phyloP scores from a whole-genome alignment of 2,329 filamentous ascomycete species.

The Aquanectria penicillioides region DNA sequence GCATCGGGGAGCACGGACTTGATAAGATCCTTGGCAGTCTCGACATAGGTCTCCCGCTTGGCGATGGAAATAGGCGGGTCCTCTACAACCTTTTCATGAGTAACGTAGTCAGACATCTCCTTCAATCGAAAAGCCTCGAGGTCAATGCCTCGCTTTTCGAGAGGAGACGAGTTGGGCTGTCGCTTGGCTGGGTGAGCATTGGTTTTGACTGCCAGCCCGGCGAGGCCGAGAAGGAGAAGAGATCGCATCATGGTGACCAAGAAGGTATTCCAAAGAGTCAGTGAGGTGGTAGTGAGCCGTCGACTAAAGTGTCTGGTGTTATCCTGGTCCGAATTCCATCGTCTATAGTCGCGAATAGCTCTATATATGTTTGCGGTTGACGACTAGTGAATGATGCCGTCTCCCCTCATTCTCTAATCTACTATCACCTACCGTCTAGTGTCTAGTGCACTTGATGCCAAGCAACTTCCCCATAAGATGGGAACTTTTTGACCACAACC shows the following conservation, averaged over 20 bases:
- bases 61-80: slow-evolving; percentile 34
- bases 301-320: neutral
- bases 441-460: neutral
- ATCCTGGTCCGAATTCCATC: neutral
- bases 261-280: neutral
- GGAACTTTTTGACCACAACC: slow-evolving; percentile 1
- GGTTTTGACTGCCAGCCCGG: slow-evolving; percentile 45
- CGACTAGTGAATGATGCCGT: neutral
- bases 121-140: slow-evolving; percentile 46
- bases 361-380: neutral
- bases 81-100: slow-evolving; percentile 30
- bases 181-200: slow-evolving; percentile 46
- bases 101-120: slow-evolving; percentile 43
- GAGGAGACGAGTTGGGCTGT: slow-evolving; percentile 32
- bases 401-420: neutral
- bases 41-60: slow-evolving; percentile 51
- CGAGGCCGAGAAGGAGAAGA: slow-evolving; percentile 46
- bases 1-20: slow-evolving; percentile 49
- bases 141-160: slow-evolving; percentile 46
- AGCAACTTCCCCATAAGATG: slow-evolving; percentile 11
- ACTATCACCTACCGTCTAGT: neutral
- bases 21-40: slow-evolving; percentile 56
- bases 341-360: neutral
- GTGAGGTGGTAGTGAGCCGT: neutral
- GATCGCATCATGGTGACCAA: slow-evolving; percentile 41